A percentile compares a stretch with the other conserved stretches of the same genome.
These are phyloP conservation scores for Larix sibirica DNA, from an alignment of 83 land plant genomes.

Conservation along the genomic window DNA sequence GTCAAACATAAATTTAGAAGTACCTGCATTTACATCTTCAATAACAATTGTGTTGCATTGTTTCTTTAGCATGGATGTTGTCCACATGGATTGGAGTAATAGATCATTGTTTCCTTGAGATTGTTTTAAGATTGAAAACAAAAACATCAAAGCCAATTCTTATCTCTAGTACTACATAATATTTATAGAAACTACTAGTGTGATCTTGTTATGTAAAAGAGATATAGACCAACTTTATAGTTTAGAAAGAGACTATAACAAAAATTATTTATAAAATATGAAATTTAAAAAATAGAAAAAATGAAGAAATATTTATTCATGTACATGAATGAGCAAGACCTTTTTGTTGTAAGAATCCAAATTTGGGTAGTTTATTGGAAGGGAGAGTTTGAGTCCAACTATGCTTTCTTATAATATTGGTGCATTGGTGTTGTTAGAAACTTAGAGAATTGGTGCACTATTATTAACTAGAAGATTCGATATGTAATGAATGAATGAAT, in stretches of 20 bases:
- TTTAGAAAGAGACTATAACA: background rate
- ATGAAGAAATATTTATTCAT: background rate
- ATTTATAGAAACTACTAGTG: background rate
- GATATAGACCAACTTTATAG: background rate
- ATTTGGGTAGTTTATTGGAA: constrained; percentile 73
- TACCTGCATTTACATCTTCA: constrained; percentile 65
- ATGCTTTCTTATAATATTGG: too few species aligned
- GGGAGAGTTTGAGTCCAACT: constrained; percentile 45
- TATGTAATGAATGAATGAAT: too few species aligned
- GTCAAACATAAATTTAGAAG: background rate
- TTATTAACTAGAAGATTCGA: too few species aligned
- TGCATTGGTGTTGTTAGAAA: too few species aligned
- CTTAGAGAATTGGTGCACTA: too few species aligned
- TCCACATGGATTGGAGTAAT: constrained; percentile 37
- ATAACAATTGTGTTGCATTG: constrained; percentile 37
- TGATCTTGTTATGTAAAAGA: background rate
- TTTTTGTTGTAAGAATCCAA: constrained; percentile 46
- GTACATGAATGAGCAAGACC: constrained; percentile 64
- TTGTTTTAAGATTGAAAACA: constrained; percentile 3
- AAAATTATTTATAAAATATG: background rate
- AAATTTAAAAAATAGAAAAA: background rate
- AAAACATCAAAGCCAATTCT: background rate
- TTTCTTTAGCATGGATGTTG: constrained; percentile 42
- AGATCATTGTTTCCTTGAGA: constrained; percentile 67
- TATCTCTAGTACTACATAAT: background rate